Base-by-base conservation (phyloP, 169 alveolate genomes). In the Neospora caninum region DNA sequence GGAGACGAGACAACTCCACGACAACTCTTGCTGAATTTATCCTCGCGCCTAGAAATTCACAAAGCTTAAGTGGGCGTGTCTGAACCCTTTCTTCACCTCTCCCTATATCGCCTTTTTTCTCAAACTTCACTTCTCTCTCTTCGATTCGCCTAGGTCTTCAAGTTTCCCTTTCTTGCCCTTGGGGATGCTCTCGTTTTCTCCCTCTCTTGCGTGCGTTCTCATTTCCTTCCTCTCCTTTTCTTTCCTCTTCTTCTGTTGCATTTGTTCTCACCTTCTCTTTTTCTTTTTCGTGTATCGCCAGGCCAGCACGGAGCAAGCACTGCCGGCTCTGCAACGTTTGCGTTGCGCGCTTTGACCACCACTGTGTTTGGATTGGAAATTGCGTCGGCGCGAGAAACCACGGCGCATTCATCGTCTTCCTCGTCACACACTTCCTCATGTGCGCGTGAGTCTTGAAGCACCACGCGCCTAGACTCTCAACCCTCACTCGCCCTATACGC, bases 331-430 rank as follows among this genome's bases (percentile, higher is more conserved):
- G 98, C 96, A 96, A 96, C 91, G 89, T 88, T 73, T 97, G 98
- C 73, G 96, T 97, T 64, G 95, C 91, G 58, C 97, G 97, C 84
- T 95, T 95, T 87, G 98, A 97, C 73, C 98, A 97, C 86, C 99
- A 98, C 94, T 98, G 99, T 93, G 95, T 95, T 45, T 98, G 98
- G 98, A 96, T 98, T 38, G 98, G 97, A 91, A 96, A 96, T 87
- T 97, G 98, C 92, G 97, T 96, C 34, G 98, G 98, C 39, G 87
- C 88, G 43, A 36, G 95, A 43, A 96, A 96, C 91, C 96, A 96
- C 86, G 95, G 94, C 78, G 88, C 41, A 80, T 96, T 97, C 94
- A 64, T 92, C 86, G 42, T 93, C 39, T 97, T 96, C 92, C 49
- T 95, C 58, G 73, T 96, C 36, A 83, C 88, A 69, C 95, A 87